Conservation (phyloP, 192 early-diverging fungal species). For the Ambispora gerdemannii region DNA sequence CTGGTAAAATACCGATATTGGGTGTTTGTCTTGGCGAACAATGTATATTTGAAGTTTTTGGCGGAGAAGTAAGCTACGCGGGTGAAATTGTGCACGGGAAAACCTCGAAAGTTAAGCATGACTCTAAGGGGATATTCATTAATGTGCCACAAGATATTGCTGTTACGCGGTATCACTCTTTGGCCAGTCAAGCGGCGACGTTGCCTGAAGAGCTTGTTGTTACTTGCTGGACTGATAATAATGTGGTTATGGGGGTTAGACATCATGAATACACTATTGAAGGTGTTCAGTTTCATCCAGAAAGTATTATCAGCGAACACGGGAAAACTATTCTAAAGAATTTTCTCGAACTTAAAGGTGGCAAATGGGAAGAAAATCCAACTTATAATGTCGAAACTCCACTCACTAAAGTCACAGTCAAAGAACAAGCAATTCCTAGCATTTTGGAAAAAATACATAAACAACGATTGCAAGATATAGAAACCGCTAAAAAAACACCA, state of each 20-base stretch:
- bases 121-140: slow-evolving; percentile 83
- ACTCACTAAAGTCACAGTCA: slow-evolving; percentile 38
- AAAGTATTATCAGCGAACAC: slow-evolving; percentile 92
- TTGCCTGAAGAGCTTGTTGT: slow-evolving; percentile 81
- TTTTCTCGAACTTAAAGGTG: slow-evolving; percentile 85
- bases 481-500: slow-evolving; percentile 61
- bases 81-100: slow-evolving; percentile 99
- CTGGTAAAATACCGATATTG: slow-evolving; percentile 92
- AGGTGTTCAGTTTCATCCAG: slow-evolving; percentile 98
- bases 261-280: slow-evolving; percentile 87
- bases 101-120: slow-evolving; percentile 85
- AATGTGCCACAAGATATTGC: slow-evolving; percentile 81
- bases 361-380: slow-evolving; percentile 77
- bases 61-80: slow-evolving; percentile 86
- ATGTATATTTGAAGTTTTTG: slow-evolving; percentile 95
- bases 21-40: slow-evolving; percentile 98
- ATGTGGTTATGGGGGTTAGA: slow-evolving; percentile 92
- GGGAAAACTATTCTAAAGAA: slow-evolving; percentile 86
- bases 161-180: slow-evolving; percentile 95
- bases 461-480: slow-evolving; percentile 80
- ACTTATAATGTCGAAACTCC: slow-evolving; percentile 40
- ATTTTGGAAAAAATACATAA: slow-evolving; percentile 83
- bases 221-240: slow-evolving; percentile 79
- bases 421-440: slow-evolving; percentile 44
- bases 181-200: slow-evolving; percentile 81